Base-by-base conservation (phyloP, 345 rosid species). In the Populus ilicifolia region DNA sequence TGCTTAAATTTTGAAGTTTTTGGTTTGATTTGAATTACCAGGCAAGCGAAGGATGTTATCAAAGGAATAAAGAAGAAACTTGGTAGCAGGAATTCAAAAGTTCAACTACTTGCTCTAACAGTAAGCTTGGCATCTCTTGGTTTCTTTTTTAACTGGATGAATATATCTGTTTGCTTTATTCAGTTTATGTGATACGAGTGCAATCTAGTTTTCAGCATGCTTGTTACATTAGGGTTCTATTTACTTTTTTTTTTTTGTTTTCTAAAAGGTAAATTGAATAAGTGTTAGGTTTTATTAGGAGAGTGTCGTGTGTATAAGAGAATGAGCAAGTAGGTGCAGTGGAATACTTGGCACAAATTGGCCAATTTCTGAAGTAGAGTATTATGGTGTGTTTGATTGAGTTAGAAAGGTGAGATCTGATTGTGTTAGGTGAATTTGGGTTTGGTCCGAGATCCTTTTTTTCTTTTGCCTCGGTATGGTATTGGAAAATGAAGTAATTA, bases 21-120 rank as follows among this genome's bases (percentile, higher is more conserved):
- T 43, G 41, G 23, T 52, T 67, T 6, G 23, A 20, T 43, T 77
- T 71, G 78, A 36, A 14, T 79, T 67, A 23, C 35, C 75, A 96
- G 99, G 85, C 97, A 91, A 91, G 97, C 97, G 52, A 96, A 91
- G 82, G 99, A 94, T 86, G 92, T 96, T 77, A 92, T 94, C 78
- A 96, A 90, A 89, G 99, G 99, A 72, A 81, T 94, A 64, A 96
- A 96, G 83, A 96, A 89, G 86, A 88, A 91, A 69, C 83, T 96
- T 67, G 92, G 92, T 77, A 96, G 97, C 83, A 92, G 83, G 91
- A 96, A 90, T 84, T 75, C 93, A 2, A 94, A 94, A 88, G 93
- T 93, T 89, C 99, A 96, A 77, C 96, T 96, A 79, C 98, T 96
- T 73, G 94, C 97, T 71, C 77, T 96, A 77, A 96, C 98, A 23